Evolutionary conservation across 768 basidiomycete species (phyloP).

Genomic region (Fomitopsis serialis): DNA sequence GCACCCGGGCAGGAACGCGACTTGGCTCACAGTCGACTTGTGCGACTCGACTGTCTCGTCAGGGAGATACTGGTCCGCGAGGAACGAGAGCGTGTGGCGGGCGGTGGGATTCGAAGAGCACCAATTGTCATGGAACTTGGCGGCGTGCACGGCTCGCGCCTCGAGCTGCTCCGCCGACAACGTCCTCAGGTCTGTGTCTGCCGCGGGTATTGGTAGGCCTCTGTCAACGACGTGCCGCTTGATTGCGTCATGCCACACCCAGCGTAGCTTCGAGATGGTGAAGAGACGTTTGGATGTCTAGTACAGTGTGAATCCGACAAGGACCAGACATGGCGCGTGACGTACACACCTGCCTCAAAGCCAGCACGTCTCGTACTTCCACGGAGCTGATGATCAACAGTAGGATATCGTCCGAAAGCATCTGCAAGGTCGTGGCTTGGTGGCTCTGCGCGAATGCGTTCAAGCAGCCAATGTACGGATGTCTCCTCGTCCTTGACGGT

Average conservation of each 20-base stretch:
- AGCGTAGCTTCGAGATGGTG: conserved; percentile 28
- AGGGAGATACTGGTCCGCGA: conserved; percentile 5
- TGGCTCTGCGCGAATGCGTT: background rate
- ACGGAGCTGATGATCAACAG: conserved; percentile 27
- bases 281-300: conserved; percentile 28
- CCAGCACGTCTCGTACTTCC: conserved; percentile 26
- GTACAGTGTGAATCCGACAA: background rate
- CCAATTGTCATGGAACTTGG: conserved; percentile 31
- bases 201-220: conserved; percentile 28
- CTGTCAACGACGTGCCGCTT: conserved; percentile 27
- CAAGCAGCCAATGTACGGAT: background rate
- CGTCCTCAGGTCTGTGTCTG: conserved; percentile 19
- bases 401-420: conserved; percentile 28
- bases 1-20: conserved; percentile 24
- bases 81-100: conserved; percentile 19
- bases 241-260: conserved; percentile 32
- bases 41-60: conserved; percentile 7
- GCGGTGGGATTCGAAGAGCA: conserved; percentile 21
- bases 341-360: conserved; percentile 22
- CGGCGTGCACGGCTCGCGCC: conserved; percentile 28
- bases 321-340: background rate
- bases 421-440: background rate
- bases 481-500: background rate
- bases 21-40: conserved; percentile 18
- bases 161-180: conserved; percentile 29